These are phyloP conservation scores for Lomentospora prolificans DNA, from an alignment of 2,329 filamentous ascomycete genomes.

Conservation along the genomic window DNA sequence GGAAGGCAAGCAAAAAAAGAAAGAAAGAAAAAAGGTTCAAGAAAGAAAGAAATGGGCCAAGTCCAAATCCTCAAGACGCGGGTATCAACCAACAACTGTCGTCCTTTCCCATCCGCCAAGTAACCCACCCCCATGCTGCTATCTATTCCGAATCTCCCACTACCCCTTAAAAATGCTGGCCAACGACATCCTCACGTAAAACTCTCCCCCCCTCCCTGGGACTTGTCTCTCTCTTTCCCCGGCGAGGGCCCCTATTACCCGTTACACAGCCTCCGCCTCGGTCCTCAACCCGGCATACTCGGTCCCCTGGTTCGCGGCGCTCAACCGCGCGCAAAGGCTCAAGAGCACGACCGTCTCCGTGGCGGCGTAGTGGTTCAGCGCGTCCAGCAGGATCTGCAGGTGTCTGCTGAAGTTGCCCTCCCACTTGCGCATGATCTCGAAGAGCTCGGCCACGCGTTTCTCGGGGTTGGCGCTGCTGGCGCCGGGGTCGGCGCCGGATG, in stretches of 20 bases:
- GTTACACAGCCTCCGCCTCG: conserved; percentile 40
- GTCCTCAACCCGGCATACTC: conserved; percentile 49
- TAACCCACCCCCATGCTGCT: no score
- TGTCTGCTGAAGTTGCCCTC: conserved; percentile 89
- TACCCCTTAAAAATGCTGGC: no score
- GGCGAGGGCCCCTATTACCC: background rate
- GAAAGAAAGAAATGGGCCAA: no score
- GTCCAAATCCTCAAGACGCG: background rate
- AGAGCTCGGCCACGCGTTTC: conserved; percentile 40
- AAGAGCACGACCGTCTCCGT: conserved; percentile 93
- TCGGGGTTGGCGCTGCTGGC: conserved; percentile 25
- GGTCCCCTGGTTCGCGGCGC: conserved; percentile 69
- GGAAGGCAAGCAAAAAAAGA: no score
- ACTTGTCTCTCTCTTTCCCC: background rate
- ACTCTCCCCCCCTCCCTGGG: no score
- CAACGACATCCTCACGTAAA: no score
- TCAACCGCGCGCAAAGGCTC: conserved; percentile 74
- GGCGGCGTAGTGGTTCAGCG: conserved; percentile 91
- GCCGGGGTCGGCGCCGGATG: conserved; percentile 22
- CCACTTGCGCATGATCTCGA: conserved; percentile 82
- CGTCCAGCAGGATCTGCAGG: conserved; percentile 86
- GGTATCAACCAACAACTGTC: background rate
- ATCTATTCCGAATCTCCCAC: no score
- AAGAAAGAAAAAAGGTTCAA: no score
- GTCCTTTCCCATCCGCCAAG: no score